Conservation (phyloP, 1,139 yeast genomes). For the Saccharomyces pastorianus region DNA sequence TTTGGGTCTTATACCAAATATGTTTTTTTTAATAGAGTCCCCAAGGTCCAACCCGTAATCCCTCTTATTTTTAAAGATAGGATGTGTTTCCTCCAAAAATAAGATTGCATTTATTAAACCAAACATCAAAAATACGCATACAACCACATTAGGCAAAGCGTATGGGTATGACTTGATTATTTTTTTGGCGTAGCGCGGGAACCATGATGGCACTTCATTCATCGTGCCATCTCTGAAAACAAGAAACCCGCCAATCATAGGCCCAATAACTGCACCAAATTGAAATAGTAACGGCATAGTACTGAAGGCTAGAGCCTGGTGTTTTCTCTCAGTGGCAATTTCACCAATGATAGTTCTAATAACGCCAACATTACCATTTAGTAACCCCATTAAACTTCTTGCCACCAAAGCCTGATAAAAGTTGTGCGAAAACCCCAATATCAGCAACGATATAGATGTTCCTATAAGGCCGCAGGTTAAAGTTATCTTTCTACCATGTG, state of each 20-base stretch:
- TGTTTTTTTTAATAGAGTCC: constrained; percentile 34
- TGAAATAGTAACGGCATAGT: constrained; percentile 54
- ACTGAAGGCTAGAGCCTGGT: constrained; percentile 55
- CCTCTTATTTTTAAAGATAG: constrained; percentile 34
- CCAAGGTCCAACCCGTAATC: constrained; percentile 51
- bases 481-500: constrained; percentile 50
- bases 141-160: constrained; percentile 52
- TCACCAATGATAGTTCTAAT: constrained; percentile 56
- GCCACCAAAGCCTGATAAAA: constrained; percentile 47
- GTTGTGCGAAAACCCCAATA: constrained; percentile 46
- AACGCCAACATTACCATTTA: constrained; percentile 57
- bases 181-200: constrained; percentile 14
- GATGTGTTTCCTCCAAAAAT: constrained; percentile 57
- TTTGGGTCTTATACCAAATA: constrained; percentile 33
- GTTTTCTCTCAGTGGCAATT: constrained; percentile 45
- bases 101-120: constrained; percentile 41
- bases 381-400: constrained; percentile 45
- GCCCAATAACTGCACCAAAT: constrained; percentile 51
- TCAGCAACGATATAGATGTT: constrained; percentile 39
- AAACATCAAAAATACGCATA: constrained; percentile 36
- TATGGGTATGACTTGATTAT: constrained; percentile 45
- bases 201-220: constrained; percentile 11
- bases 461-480: constrained; percentile 47
- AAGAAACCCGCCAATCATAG: constrained; percentile 44
- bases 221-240: constrained; percentile 32